These are phyloP conservation scores for Chondrostereum purpureum DNA, from an alignment of 1,284 basidiomycete species.

Conservation along the genomic window DNA sequence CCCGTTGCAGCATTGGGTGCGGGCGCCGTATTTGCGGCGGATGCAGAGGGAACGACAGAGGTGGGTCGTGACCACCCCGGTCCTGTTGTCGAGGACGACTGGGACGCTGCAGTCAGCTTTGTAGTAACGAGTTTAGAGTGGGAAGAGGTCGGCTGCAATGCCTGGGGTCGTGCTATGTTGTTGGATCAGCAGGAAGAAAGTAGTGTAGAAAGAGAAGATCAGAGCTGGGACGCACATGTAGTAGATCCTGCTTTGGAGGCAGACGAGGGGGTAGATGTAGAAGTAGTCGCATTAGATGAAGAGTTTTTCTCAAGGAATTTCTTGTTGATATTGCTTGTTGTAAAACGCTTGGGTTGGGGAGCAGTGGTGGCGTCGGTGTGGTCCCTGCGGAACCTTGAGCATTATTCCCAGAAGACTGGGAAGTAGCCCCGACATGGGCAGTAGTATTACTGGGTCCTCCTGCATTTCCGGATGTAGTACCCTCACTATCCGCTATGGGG, in stretches of 20 bases:
- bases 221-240: slow-evolving; percentile 25
- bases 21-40: slow-evolving; percentile 22
- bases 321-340: slow-evolving; percentile 85
- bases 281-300: slow-evolving; percentile 18
- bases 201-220: too few relatives aligned
- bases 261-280: slow-evolving; percentile 27
- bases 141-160: slow-evolving; percentile 42
- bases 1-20: slow-evolving; percentile 16
- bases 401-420: slow-evolving; percentile 14
- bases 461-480: not conserved
- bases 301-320: slow-evolving; percentile 87
- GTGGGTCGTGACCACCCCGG: slow-evolving; percentile 74
- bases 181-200: slow-evolving; percentile 14
- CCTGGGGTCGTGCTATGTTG: slow-evolving; percentile 46
- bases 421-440: not conserved
- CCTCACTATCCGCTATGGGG: not conserved
- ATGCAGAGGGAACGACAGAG: slow-evolving; percentile 55
- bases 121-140: slow-evolving; percentile 77
- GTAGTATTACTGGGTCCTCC: not conserved
- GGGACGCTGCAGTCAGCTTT: slow-evolving; percentile 70
- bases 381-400: slow-evolving; percentile 23
- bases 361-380: slow-evolving; percentile 22
- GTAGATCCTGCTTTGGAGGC: slow-evolving; percentile 7
- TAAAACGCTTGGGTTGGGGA: slow-evolving; percentile 79
- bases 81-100: slow-evolving; percentile 46